A percentile compares a stretch with the other conserved stretches of the same genome.
phyloP scores from a whole-genome alignment of 768 basidiomycete genomes.

The Galerina sulciceps region DNA sequence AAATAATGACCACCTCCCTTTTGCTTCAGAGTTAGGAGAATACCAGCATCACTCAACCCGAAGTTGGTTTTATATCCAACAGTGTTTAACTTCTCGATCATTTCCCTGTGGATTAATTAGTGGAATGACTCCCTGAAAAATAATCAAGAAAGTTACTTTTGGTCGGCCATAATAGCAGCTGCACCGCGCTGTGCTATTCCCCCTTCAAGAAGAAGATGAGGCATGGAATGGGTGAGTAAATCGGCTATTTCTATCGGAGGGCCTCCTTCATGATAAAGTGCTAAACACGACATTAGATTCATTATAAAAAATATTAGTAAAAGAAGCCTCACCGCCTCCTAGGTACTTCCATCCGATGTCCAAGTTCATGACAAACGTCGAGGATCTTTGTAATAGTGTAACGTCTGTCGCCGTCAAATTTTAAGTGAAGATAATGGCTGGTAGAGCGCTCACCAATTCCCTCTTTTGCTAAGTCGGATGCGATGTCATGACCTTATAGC shows the following conservation, averaged over 20 bases:
- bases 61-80: neutral
- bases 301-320: neutral
- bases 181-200: constrained; percentile 17
- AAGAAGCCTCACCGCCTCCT: constrained; percentile 15
- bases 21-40: neutral
- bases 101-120: neutral
- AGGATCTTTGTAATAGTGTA: constrained; percentile 53
- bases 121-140: neutral
- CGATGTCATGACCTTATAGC: constrained; percentile 41
- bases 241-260: constrained; percentile 54
- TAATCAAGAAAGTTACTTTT: no score
- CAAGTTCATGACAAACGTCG: constrained; percentile 53
- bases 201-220: constrained; percentile 30
- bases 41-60: constrained; percentile 1
- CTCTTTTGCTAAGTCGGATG: constrained; percentile 36
- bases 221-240: constrained; percentile 46
- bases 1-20: constrained; percentile 5
- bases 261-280: constrained; percentile 44
- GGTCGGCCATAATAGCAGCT: constrained; percentile 1
- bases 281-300: constrained; percentile 12
- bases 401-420: no score
- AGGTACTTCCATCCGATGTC: constrained; percentile 34
- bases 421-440: no score
- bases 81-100: neutral
- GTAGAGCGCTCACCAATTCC: constrained; percentile 34